Evolutionary conservation across 495 filamentous ascomycete species (phyloP), one percentile per base, ranked within the genome.

Genomic region (Daldinia childiae): DNA sequence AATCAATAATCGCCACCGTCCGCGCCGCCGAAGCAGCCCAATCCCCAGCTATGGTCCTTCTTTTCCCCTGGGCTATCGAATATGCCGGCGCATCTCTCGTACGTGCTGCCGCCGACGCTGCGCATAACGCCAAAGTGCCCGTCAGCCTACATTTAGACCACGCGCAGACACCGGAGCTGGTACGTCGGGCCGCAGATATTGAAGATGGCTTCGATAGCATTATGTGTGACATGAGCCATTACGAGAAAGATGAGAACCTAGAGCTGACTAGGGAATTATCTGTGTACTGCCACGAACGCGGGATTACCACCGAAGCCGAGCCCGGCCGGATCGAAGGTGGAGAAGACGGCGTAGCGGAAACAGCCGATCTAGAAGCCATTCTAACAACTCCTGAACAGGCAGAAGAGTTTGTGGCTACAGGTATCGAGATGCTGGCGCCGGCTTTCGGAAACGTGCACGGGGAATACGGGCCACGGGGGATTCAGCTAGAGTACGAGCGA

Each of bases 401-500:
- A 41, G 80, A 87, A 75, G 88, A 91, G 78, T 95, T 95, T 78
- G 90, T 93, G 0, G 85, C 83, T 9, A 93, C 91, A 27, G 92
- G 93, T 0, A 93, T 94, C 68, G 90, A 94, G 78, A 93, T 91
- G 88, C 78, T 95, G 15, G 92, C 92, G 11, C 93, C 93, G 0
- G 91, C 92, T 8, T 95, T 96, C 78, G 92, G 92, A 3, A 95
- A 95, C 76, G 90, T 96, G 39, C 92, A 95, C 81, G 92, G 93
- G 6, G 88, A 90, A 72, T 96, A 95, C 79, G 92, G 92, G 0
- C 87, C 89, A 0, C 78, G 90, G 11, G 92, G 92, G 0, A 90
- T 93, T 27, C 87, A 87, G 82, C 75, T 93, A 43, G 91, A 93
- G 77, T 94, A 90, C 79, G 89, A 90, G 30, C 82, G 91, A 29